Percentiles rank a stretch among this genome's conserved stretches.
phyloP scores from a whole-genome alignment of 2,329 filamentous ascomycete genomes.

The Cadophora malorum region DNA sequence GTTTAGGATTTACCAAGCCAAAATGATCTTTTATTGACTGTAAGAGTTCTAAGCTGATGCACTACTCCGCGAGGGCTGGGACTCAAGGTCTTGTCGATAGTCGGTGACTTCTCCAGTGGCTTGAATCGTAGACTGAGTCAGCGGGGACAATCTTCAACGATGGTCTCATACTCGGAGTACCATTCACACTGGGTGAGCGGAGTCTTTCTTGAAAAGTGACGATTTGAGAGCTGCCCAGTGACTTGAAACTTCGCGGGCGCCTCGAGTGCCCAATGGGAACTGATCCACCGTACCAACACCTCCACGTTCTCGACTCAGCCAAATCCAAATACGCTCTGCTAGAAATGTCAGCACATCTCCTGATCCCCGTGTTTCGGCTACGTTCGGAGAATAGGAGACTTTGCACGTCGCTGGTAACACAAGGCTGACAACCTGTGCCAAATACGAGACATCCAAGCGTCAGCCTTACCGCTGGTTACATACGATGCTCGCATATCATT shows the following conservation, averaged over 20 bases:
- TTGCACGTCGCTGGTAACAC: conserved; percentile 1
- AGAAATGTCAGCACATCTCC: not conserved
- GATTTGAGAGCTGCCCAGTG: no score
- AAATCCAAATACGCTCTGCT: not conserved
- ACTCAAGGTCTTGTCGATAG: no score
- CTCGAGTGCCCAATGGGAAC: not conserved
- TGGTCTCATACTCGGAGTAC: no score
- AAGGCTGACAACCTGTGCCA: not conserved
- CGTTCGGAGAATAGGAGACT: not conserved
- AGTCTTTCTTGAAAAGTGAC: no score
- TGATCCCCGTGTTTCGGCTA: not conserved
- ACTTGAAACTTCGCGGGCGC: no score
- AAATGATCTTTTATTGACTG: no score
- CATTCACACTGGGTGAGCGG: no score
- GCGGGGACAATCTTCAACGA: no score
- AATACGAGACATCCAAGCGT: not conserved
- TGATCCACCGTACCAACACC: not conserved
- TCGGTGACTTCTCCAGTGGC: no score
- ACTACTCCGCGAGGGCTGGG: no score
- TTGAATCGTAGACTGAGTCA: no score
- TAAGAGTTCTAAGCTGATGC: not conserved
- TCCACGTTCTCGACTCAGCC: not conserved
- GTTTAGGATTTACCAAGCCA: no score
- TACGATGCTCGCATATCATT: not conserved
- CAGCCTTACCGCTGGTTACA: not conserved